A percentile compares a stretch with the other conserved stretches of the same genome.
Evolutionary conservation across 1,284 basidiomycete species (phyloP).

Genomic region (Pascua guehoae): DNA sequence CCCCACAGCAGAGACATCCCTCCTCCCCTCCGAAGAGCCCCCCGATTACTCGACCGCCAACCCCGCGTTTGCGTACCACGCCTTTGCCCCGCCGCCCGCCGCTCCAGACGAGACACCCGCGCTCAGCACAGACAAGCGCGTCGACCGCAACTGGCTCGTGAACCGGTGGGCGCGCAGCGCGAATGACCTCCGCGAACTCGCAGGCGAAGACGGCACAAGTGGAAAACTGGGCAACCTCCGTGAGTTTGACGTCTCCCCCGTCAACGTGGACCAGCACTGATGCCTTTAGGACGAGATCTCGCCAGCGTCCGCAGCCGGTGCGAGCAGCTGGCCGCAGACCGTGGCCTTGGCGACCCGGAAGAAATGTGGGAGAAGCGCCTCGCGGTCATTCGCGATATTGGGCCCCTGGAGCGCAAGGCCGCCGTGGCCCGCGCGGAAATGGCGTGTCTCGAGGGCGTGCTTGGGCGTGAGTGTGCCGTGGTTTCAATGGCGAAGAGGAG

Average conservation of each 20-base stretch:
- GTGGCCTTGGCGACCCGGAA: slow-evolving; percentile 20
- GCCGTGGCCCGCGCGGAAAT: slow-evolving; percentile 19
- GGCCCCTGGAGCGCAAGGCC: slow-evolving; percentile 12
- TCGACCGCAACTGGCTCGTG: slow-evolving; percentile 20
- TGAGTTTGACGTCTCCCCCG: slow-evolving; percentile 2
- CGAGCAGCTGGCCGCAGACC: slow-evolving; percentile 6
- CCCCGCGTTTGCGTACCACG: background rate
- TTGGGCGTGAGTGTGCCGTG: slow-evolving; percentile 11
- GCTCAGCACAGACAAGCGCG: slow-evolving; percentile 11
- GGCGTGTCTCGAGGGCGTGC: slow-evolving; percentile 16
- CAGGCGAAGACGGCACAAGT: slow-evolving; percentile 2
- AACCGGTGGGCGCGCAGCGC: slow-evolving; percentile 15
- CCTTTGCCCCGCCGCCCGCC: slow-evolving; percentile 5
- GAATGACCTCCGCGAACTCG: slow-evolving; percentile 1
- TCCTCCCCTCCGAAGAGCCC: too few species aligned
- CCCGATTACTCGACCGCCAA: background rate
- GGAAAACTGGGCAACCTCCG: background rate
- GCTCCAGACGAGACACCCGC: slow-evolving; percentile 9
- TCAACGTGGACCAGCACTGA: too few species aligned
- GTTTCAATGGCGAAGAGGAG: background rate
- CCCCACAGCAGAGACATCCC: too few species aligned
- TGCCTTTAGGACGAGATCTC: background rate
- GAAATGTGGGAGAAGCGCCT: slow-evolving; percentile 21
- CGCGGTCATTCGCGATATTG: slow-evolving; percentile 13
- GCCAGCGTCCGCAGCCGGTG: slow-evolving; percentile 7